Percentiles rank a stretch among this genome's conserved stretches.
These are phyloP conservation scores for Wickerhamiella spandovensis DNA, from an alignment of 805 yeast species.

Conservation along the genomic window DNA sequence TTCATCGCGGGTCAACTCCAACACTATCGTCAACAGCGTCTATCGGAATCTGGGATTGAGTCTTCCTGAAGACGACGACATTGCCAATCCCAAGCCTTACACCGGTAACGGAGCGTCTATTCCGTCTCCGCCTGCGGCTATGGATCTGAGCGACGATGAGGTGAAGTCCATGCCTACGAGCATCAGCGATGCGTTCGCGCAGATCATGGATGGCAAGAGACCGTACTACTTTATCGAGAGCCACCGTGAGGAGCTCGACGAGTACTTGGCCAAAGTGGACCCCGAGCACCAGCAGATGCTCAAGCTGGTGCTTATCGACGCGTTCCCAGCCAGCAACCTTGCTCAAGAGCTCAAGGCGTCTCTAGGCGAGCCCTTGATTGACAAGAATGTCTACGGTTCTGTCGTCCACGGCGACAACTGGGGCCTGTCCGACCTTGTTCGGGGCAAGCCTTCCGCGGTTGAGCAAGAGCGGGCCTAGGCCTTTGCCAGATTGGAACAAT, in stretches of 20 bases:
- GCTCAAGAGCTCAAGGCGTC: background rate
- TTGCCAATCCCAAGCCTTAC: background rate
- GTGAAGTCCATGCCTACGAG: background rate
- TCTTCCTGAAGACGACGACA: background rate
- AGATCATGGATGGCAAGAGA: constrained; percentile 2
- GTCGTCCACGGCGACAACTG: background rate
- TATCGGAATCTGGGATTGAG: background rate
- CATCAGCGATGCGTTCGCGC: constrained; percentile 1
- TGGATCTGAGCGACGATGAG: background rate
- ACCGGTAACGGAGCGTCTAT: background rate
- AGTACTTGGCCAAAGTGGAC: constrained; percentile 1
- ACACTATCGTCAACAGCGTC: background rate
- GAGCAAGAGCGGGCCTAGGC: background rate
- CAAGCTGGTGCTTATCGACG: constrained; percentile 4
- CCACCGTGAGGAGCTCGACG: constrained; percentile 2
- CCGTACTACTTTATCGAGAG: background rate
- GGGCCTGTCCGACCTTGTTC: background rate
- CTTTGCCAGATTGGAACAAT: too few relatives aligned
- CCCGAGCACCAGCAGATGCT: constrained; percentile 5
- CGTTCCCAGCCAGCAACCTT: constrained; percentile 5
- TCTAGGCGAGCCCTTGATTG: constrained; percentile 2
- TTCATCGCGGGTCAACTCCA: background rate
- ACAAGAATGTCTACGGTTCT: background rate
- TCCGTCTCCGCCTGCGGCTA: constrained; percentile 2
- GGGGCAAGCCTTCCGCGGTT: background rate